phyloP scores from a whole-genome alignment of 495 filamentous ascomycete genomes.

The Penicillium simplicissimum region DNA sequence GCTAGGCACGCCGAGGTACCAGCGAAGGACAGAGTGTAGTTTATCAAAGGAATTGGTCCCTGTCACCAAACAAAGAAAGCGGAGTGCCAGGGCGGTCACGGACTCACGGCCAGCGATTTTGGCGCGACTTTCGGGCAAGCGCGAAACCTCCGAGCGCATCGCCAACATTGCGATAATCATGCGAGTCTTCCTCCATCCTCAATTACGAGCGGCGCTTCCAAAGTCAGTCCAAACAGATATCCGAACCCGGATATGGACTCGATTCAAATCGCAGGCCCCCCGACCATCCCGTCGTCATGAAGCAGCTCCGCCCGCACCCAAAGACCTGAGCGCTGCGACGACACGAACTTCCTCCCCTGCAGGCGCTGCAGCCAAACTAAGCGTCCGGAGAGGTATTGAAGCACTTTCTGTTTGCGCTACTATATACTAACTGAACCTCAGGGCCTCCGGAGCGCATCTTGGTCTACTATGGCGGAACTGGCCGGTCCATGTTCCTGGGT shows the following conservation, averaged over 20 bases:
- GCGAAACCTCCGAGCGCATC: conserved; percentile 12
- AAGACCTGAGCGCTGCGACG: conserved; percentile 16
- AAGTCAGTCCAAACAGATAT: conserved; percentile 30
- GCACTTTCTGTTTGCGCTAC: no score
- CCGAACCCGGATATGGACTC: conserved; percentile 29
- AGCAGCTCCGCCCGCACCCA: conserved; percentile 19
- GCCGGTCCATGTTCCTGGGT: conserved; percentile 64
- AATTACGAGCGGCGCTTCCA: conserved; percentile 35
- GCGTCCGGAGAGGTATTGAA: conserved; percentile 33
- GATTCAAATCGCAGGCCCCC: conserved; percentile 34
- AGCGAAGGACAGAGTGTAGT: background rate
- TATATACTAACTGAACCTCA: conserved; percentile 14
- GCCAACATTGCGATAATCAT: conserved; percentile 18
- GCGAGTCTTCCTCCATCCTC: conserved; percentile 39
- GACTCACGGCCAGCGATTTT: conserved; percentile 5
- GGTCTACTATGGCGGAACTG: conserved; percentile 72
- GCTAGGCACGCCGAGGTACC: conserved; percentile 7
- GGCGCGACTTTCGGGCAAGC: conserved; percentile 10
- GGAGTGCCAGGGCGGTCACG: conserved; percentile 23
- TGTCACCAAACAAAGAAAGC: conserved; percentile 21
- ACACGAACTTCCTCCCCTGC: conserved; percentile 18
- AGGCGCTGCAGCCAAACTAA: conserved; percentile 29
- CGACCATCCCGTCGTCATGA: conserved; percentile 32
- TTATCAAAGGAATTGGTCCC: background rate
- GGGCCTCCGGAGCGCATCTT: conserved; percentile 59